Evolutionary conservation across 768 basidiomycete species (phyloP).

Genomic region (Psilocybe cyanescens): DNA sequence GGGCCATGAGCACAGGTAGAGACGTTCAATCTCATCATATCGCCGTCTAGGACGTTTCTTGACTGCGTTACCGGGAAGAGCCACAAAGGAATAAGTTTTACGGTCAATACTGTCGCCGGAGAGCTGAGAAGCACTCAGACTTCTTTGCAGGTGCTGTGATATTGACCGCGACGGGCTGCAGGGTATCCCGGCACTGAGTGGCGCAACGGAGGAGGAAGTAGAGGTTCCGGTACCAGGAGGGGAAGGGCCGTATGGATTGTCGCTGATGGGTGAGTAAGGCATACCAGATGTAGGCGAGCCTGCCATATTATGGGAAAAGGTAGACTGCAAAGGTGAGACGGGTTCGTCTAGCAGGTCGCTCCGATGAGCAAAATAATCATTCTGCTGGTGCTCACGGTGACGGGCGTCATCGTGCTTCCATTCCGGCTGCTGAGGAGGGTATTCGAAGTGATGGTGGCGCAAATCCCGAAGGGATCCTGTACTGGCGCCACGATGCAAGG

Average conservation of each 20-base stretch:
- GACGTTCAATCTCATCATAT: constrained; percentile 94
- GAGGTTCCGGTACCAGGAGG: constrained; percentile 68
- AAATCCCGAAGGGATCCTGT: constrained; percentile 48
- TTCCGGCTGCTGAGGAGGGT: constrained; percentile 33
- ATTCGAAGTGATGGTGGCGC: constrained; percentile 41
- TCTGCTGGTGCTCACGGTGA: constrained; percentile 30
- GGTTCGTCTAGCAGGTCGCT: constrained; percentile 47
- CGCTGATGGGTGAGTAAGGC: constrained; percentile 49
- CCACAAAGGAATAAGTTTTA: constrained; percentile 84
- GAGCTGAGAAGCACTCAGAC: constrained; percentile 30
- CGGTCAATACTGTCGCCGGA: constrained; percentile 43
- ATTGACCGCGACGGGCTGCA: constrained; percentile 31
- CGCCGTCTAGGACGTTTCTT: constrained; percentile 84
- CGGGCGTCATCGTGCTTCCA: constrained; percentile 42
- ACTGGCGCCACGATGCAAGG: constrained; percentile 50
- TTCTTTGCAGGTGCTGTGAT: constrained; percentile 33
- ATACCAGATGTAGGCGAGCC: constrained; percentile 38
- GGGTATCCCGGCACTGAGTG: constrained; percentile 28
- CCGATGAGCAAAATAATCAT: constrained; percentile 33
- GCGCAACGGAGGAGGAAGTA: constrained; percentile 50
- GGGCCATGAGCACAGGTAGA: constrained; percentile 87
- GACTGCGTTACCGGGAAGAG: constrained; percentile 78
- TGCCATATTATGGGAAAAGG: constrained; percentile 47
- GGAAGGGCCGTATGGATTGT: constrained; percentile 61
- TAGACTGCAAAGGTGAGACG: constrained; percentile 57